Evolutionary conservation across 2,329 filamentous ascomycete species (phyloP).

Genomic region (Hypoxylon sp.): DNA sequence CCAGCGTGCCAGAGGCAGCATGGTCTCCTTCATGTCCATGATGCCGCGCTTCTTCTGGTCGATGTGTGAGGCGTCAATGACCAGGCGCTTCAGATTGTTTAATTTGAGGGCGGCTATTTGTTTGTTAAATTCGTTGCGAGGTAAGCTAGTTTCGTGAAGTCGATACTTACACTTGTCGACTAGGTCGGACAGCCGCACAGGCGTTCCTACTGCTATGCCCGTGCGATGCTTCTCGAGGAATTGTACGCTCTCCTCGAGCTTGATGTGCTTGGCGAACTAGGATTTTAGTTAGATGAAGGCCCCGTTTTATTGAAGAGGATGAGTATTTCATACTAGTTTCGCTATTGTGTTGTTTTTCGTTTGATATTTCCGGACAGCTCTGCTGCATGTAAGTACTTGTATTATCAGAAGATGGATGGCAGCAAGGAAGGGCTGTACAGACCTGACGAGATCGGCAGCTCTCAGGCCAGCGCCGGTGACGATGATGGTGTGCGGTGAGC

Average conservation of each 20-base stretch:
- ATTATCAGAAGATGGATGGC: background rate
- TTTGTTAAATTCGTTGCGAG: constrained; percentile 15
- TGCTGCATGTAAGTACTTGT: constrained; percentile 54
- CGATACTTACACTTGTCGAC: constrained; percentile 79
- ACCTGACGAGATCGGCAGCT: constrained; percentile 87
- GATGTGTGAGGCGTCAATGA: constrained; percentile 92
- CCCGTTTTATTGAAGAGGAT: background rate
- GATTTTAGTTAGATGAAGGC: constrained; percentile 31
- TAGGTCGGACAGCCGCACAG: constrained; percentile 84
- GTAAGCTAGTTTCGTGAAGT: background rate
- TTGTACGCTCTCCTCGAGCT: constrained; percentile 86
- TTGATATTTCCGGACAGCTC: constrained; percentile 82
- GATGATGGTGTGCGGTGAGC: constrained; percentile 87
- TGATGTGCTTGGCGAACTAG: constrained; percentile 96
- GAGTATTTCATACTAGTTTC: constrained; percentile 73
- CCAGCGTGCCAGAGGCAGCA: constrained; percentile 83
- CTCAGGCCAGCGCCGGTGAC: constrained; percentile 88
- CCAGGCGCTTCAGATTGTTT: constrained; percentile 80
- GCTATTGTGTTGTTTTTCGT: constrained; percentile 83
- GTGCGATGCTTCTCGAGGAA: constrained; percentile 80
- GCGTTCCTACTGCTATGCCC: constrained; percentile 92
- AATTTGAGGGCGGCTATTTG: constrained; percentile 76
- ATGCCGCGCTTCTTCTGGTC: constrained; percentile 95
- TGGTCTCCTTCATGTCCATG: constrained; percentile 94
- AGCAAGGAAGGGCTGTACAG: constrained; percentile 55